A percentile compares a stretch with the other conserved stretches of the same genome.
Evolutionary conservation across 768 basidiomycete species (phyloP).

Genomic region (Pleurotus salmoneostramineus): DNA sequence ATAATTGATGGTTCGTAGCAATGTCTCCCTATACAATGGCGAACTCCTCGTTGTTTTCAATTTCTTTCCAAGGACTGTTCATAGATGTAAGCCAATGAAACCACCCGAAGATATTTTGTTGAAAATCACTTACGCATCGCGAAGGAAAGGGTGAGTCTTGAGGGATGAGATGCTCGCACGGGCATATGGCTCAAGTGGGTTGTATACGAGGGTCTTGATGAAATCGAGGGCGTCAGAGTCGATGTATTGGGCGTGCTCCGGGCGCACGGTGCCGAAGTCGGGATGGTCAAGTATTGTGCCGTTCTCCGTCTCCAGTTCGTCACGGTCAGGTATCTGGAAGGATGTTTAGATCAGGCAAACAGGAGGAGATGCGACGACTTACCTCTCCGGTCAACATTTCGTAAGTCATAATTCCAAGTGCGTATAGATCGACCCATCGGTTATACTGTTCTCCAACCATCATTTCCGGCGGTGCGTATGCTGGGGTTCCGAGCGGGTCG

Average conservation of each 20-base stretch:
- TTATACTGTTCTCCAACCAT: not conserved
- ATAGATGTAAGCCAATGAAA: not conserved
- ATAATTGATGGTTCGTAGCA: not conserved
- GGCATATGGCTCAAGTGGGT: not conserved
- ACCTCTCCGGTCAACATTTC: not conserved
- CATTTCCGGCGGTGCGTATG: not conserved
- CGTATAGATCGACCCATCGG: not conserved
- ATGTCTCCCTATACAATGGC: not conserved
- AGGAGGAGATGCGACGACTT: not conserved
- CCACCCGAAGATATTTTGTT: not conserved
- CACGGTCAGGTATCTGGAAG: not conserved
- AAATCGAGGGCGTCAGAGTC: not conserved
- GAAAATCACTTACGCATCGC: not conserved
- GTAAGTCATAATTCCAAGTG: not conserved
- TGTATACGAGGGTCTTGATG: not conserved
- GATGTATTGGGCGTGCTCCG: not conserved
- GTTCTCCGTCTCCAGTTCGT: not conserved
- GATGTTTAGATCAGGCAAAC: not conserved
- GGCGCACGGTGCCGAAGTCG: not conserved
- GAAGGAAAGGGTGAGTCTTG: conserved; percentile 1
- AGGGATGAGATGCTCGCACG: not conserved
- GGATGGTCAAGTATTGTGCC: not conserved
- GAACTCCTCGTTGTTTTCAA: conserved; percentile 1
- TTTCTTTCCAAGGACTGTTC: conserved; percentile 1
- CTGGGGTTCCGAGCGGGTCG: not conserved